phyloP scores from a whole-genome alignment of 164 flowering plant species.

The Nymphaea thermarum region DNA sequence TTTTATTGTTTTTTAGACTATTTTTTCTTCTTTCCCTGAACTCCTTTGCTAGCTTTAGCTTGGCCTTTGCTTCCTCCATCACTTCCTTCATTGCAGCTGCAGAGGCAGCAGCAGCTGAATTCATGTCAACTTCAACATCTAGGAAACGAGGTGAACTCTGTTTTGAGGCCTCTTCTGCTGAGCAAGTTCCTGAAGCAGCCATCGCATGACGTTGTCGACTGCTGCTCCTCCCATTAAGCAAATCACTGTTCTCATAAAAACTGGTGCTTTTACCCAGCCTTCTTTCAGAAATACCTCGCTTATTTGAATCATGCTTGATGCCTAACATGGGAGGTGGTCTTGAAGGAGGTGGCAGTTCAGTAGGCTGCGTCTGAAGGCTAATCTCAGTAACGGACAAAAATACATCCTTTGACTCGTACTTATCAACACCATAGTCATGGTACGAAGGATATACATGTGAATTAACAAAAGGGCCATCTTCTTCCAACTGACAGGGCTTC shows the following conservation, averaged over 20 bases:
- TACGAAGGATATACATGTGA: not conserved
- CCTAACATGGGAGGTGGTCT: conserved; percentile 67
- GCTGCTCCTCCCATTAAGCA: not conserved
- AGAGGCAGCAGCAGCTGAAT: conserved; percentile 53
- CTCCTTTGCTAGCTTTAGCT: conserved; percentile 51
- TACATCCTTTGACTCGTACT: not conserved
- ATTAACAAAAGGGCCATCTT: not conserved
- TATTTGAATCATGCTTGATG: conserved; percentile 13
- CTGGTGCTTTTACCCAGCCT: conserved; percentile 2
- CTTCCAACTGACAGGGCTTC: not conserved
- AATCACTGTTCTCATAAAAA: not conserved
- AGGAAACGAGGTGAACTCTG: conserved; percentile 40
- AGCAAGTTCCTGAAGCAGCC: conserved; percentile 10
- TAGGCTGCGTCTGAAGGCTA: conserved; percentile 63
- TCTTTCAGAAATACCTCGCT: not conserved
- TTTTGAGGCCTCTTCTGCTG: conserved; percentile 18
- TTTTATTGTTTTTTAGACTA: conserved; percentile 16
- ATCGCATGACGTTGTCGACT: not conserved
- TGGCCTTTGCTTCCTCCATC: conserved; percentile 57
- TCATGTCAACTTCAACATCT: conserved; percentile 74
- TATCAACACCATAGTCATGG: not conserved
- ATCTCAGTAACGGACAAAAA: conserved; percentile 53
- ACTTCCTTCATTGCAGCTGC: conserved; percentile 67
- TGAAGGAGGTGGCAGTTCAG: conserved; percentile 68
- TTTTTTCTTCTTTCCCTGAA: conserved; percentile 39